These are phyloP conservation scores for Trypanosoma scelopori DNA, from an alignment of 208 protist genomes.

Conservation along the genomic window DNA sequence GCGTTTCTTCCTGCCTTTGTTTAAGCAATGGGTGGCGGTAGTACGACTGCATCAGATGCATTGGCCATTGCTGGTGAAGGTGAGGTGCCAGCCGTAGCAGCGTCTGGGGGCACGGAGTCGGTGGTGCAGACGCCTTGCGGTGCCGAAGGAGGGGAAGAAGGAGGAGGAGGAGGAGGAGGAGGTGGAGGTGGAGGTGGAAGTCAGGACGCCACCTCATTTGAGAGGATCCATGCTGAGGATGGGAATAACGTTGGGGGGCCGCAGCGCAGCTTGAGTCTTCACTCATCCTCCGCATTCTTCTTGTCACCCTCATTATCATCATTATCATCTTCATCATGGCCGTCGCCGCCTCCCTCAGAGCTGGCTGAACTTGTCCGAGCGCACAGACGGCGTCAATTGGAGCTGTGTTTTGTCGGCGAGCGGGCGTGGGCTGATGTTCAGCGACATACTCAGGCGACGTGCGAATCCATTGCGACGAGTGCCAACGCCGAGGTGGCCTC, in stretches of 20 bases:
- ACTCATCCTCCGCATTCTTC: background rate
- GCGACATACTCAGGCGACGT: conserved; percentile 4
- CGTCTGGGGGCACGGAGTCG: no score
- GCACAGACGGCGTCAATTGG: conserved; percentile 12
- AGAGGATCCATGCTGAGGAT: no score
- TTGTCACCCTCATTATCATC: background rate
- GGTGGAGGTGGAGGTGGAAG: no score
- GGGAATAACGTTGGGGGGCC: no score
- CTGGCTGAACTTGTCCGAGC: background rate
- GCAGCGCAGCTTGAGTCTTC: no score
- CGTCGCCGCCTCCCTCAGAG: background rate
- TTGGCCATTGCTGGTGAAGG: no score
- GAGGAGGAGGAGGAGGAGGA: no score
- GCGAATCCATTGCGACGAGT: background rate
- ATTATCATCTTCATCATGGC: background rate
- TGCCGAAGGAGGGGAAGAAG: no score
- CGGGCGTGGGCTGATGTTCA: conserved; percentile 7
- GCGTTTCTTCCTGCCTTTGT: background rate
- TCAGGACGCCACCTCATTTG: no score
- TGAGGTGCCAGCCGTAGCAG: no score
- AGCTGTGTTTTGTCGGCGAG: background rate
- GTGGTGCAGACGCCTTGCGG: no score
- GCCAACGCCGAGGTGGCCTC: background rate
- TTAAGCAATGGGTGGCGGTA: background rate
- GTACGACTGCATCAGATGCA: no score